Evolutionary conservation across 2,329 filamentous ascomycete species (phyloP).

Genomic region (Colletotrichum caudatum): DNA sequence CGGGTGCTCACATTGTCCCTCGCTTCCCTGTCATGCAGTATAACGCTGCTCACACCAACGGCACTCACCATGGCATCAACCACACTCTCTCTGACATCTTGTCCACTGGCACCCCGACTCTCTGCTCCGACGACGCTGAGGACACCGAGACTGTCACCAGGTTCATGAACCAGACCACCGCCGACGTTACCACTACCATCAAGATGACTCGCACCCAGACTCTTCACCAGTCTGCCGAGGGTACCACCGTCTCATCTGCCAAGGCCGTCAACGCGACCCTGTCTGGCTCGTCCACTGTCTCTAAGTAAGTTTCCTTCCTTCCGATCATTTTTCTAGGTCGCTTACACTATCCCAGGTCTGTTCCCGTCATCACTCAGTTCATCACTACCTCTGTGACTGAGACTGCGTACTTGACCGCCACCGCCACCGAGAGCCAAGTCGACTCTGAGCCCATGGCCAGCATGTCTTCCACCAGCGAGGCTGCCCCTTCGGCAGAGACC

Average conservation of each 20-base stretch:
- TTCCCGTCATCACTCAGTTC: slow-evolving; percentile 27
- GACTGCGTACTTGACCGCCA: slow-evolving; percentile 32
- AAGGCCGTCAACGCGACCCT: slow-evolving; percentile 23
- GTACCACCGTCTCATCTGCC: slow-evolving; percentile 35
- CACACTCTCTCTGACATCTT: slow-evolving; percentile 16
- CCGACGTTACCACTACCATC: slow-evolving; percentile 25
- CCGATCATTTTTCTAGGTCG: background rate
- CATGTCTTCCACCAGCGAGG: slow-evolving; percentile 3
- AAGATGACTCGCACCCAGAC: slow-evolving; percentile 34
- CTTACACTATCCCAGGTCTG: slow-evolving; percentile 13
- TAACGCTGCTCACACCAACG: slow-evolving; percentile 14
- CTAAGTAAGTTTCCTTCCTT: slow-evolving; percentile 23
- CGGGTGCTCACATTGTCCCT: slow-evolving; percentile 22
- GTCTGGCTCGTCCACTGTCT: slow-evolving; percentile 3
- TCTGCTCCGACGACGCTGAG: slow-evolving; percentile 29
- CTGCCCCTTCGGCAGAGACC: slow-evolving; percentile 16
- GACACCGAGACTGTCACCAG: slow-evolving; percentile 3
- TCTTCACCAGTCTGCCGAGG: slow-evolving; percentile 24
- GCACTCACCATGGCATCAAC: slow-evolving; percentile 22
- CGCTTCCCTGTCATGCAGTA: slow-evolving; percentile 33
- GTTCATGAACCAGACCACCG: slow-evolving; percentile 6
- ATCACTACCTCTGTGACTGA: slow-evolving; percentile 37
- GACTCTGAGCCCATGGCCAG: slow-evolving; percentile 9
- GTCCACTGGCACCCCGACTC: background rate
- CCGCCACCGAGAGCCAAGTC: slow-evolving; percentile 4